Evolutionary conservation across 1,139 yeast species (phyloP), one percentile per base, ranked within the genome.

Genomic region (Protomyces inouyei): DNA sequence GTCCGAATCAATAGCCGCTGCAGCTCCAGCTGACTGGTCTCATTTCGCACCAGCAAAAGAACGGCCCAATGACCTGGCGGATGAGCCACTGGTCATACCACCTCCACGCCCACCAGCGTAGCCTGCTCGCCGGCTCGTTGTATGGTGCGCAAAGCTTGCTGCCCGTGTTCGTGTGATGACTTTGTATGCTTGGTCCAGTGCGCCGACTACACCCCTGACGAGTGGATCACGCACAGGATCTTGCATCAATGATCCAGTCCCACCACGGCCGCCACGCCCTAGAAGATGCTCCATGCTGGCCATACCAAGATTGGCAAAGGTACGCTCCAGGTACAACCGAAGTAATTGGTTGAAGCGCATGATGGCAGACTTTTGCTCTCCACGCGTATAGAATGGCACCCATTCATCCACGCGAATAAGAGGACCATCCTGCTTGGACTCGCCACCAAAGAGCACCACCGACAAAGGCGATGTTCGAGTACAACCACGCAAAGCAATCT

Each of bases 351-450:
- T 18, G 35, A 59, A n/a, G 36, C 43, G 52, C 10, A 23, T 28
- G 36, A 43, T 52, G 36, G 35, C 63, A 12, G 16, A 40, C 40
- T 52, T 38, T 16, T 52, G 63, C 43, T 56, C 57, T n/a, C 56
- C 63, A 16, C 63, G 38, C n/a, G 63, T 52, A 52, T 25, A 60
- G 55, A 60, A 60, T 8, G 64, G 64, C 8, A 60, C 48, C 64
- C 64, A 60, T 16, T 54, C 59, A 32, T 60, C 64, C 16, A 60
- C 51, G 12, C 40, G 35, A 5, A 60, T 38, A 16, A 60, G 14
- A 1, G 59, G 8, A 4, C 64, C 59, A n/a, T 55, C 55, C 9
- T 18, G 10, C 18, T 18, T 10, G 14, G 55, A n/a, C 16, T 60
- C 25, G 21, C 64, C 59, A n/a, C 64, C 64, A 32, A 60, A 60